Conservation (phyloP, 1,284 basidiomycete genomes). For the Rhodotorula sp. region DNA sequence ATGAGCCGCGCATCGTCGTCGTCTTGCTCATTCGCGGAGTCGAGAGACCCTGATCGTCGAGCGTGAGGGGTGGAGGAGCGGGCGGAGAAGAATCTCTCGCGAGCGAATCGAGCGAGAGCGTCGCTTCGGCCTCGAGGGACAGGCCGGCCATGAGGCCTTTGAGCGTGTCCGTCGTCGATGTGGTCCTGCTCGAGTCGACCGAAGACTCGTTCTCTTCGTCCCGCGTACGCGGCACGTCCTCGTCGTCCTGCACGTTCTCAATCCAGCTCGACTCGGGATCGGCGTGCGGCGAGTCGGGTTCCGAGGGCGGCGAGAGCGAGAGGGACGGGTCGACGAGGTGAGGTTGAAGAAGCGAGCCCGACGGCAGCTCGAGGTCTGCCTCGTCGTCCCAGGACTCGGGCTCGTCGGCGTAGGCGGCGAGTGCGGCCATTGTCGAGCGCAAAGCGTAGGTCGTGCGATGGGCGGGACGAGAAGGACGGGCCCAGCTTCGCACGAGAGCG, state of each 20-base stretch:
- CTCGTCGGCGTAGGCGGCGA: neutral
- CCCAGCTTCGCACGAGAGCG: neutral
- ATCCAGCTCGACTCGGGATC: no score
- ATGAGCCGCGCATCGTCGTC: constrained; percentile 14
- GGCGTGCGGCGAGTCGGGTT: neutral
- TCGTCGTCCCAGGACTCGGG: constrained; percentile 31
- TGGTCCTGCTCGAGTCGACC: constrained; percentile 11
- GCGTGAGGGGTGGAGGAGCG: neutral
- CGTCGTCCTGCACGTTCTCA: neutral
- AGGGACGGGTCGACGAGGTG: neutral
- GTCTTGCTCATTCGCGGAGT: neutral
- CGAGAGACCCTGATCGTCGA: neutral
- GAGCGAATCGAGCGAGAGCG: neutral
- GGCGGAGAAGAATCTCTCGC: neutral
- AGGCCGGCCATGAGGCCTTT: constrained; percentile 17
- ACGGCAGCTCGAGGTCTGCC: constrained; percentile 22
- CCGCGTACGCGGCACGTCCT: neutral
- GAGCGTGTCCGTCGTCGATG: constrained; percentile 12
- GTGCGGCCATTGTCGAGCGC: neutral
- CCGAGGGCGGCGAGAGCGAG: neutral
- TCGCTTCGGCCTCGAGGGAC: constrained; percentile 8
- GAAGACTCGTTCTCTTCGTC: constrained; percentile 24
- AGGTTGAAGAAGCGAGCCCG: constrained; percentile 1
- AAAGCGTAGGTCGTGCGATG: no score
- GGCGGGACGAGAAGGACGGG: neutral